Evolutionary conservation across 345 rosid genomes (phyloP).

Genomic region (Murraya paniculata): DNA sequence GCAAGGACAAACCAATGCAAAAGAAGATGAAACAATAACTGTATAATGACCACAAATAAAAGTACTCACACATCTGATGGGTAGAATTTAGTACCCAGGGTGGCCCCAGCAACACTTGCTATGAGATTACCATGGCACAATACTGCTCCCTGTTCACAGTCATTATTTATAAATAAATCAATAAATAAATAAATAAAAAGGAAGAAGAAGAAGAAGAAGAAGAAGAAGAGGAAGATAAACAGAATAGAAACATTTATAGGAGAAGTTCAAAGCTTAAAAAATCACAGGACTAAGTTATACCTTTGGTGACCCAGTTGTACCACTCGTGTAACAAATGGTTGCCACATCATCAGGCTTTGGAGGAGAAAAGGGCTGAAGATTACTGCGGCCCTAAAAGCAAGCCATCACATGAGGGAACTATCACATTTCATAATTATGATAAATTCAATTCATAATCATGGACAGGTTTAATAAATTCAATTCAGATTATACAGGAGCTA

Average conservation of each 20-base stretch:
- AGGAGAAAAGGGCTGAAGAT: constrained; percentile 53
- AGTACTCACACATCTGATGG: constrained; percentile 85
- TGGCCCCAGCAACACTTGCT: constrained; percentile 78
- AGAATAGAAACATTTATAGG: constrained; percentile 8
- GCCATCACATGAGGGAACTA: constrained; percentile 21
- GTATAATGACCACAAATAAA: neutral
- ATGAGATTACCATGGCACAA: constrained; percentile 84
- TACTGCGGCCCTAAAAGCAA: constrained; percentile 57
- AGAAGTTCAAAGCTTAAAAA: neutral
- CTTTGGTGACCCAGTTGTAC: constrained; percentile 99
- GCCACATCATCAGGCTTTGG: constrained; percentile 68
- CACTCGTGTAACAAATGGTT: constrained; percentile 93
- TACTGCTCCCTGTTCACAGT: constrained; percentile 66
- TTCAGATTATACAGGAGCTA: neutral
- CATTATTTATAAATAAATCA: constrained; percentile 18
- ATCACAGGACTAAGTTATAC: constrained; percentile 34
- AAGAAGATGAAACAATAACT: constrained; percentile 3
- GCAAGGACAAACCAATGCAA: constrained; percentile 11
- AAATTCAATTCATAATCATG: neutral
- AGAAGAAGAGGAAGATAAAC: constrained; percentile 10
- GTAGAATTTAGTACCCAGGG: constrained; percentile 42
- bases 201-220: neutral
- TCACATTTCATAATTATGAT: neutral
- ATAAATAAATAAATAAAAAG: too few species aligned
- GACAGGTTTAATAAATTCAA: neutral